phyloP scores from a whole-genome alignment of 495 filamentous ascomycete species.

The Neurospora pannonica region DNA sequence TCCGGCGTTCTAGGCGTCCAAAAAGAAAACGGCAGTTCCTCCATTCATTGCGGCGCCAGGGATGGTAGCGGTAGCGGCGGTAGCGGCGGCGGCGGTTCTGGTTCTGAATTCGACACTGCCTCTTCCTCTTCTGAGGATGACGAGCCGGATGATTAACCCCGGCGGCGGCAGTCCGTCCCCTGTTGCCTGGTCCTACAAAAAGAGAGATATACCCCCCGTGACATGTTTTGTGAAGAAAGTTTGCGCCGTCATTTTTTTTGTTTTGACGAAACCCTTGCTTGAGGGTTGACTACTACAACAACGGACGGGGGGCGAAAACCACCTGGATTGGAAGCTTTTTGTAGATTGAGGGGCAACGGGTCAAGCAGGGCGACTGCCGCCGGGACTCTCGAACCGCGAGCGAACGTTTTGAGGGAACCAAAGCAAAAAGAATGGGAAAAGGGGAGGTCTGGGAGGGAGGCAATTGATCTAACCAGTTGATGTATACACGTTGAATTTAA shows the following conservation, averaged over 20 bases:
- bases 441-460: neutral
- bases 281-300: neutral
- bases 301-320: neutral
- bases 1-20: slow-evolving; percentile 36
- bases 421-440: neutral
- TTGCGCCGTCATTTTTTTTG: neutral
- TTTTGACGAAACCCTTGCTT: neutral
- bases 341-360: slow-evolving; percentile 41
- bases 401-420: neutral
- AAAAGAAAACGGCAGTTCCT: slow-evolving; percentile 13
- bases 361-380: slow-evolving; percentile 34
- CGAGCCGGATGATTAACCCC: slow-evolving; percentile 32
- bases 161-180: slow-evolving; percentile 42
- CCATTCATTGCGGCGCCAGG: neutral
- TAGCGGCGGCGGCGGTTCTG: slow-evolving; percentile 22
- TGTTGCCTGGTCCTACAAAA: slow-evolving; percentile 44
- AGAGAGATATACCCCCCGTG: neutral
- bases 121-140: slow-evolving; percentile 27
- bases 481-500: neutral
- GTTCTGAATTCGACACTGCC: slow-evolving; percentile 14
- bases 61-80: slow-evolving; percentile 11
- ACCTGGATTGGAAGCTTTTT: neutral
- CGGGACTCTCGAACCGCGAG: slow-evolving; percentile 3
- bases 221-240: neutral
- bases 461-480: neutral